phyloP scores from a whole-genome alignment of 768 basidiomycete species.

The Kockovaella imperatae region DNA sequence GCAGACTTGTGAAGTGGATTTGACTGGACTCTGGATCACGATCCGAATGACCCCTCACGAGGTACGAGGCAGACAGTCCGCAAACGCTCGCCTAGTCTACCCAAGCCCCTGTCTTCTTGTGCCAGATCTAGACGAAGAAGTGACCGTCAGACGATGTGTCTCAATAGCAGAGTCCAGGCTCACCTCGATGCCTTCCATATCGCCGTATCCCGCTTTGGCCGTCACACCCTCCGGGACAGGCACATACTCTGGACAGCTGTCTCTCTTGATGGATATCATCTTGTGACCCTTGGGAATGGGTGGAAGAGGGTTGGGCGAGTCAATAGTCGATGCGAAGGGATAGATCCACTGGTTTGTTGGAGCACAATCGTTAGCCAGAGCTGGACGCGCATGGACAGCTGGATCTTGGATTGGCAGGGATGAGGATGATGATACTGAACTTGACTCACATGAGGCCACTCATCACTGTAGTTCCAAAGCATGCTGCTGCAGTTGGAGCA shows the following conservation, averaged over 20 bases:
- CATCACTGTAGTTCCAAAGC: slow-evolving; percentile 42
- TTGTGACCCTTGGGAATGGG: slow-evolving; percentile 20
- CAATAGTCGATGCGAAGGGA: slow-evolving; percentile 42
- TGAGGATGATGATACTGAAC: background rate
- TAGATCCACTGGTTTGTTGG: slow-evolving; percentile 46
- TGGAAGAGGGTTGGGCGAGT: slow-evolving; percentile 38
- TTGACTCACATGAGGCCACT: slow-evolving; percentile 34
- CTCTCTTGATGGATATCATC: slow-evolving; percentile 32
- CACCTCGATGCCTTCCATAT: slow-evolving; percentile 42
- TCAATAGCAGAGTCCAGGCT: slow-evolving; percentile 1
- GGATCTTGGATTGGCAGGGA: background rate
- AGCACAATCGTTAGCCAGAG: background rate
- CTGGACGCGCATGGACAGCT: background rate
- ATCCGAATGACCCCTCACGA: too few species aligned
- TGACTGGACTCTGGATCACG: too few species aligned
- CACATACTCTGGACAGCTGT: slow-evolving; percentile 28
- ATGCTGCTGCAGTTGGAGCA: slow-evolving; percentile 39
- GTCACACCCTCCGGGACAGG: slow-evolving; percentile 35
- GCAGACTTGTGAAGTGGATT: too few species aligned
- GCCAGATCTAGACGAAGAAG: slow-evolving; percentile 28
- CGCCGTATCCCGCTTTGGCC: slow-evolving; percentile 29
- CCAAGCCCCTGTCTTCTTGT: slow-evolving; percentile 39
- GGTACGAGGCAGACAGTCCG: too few species aligned
- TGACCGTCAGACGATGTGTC: background rate
- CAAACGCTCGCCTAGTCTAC: slow-evolving; percentile 31